These are phyloP conservation scores for Beauveria asiatica DNA, from an alignment of 2,329 filamentous ascomycete genomes.

Conservation along the genomic window DNA sequence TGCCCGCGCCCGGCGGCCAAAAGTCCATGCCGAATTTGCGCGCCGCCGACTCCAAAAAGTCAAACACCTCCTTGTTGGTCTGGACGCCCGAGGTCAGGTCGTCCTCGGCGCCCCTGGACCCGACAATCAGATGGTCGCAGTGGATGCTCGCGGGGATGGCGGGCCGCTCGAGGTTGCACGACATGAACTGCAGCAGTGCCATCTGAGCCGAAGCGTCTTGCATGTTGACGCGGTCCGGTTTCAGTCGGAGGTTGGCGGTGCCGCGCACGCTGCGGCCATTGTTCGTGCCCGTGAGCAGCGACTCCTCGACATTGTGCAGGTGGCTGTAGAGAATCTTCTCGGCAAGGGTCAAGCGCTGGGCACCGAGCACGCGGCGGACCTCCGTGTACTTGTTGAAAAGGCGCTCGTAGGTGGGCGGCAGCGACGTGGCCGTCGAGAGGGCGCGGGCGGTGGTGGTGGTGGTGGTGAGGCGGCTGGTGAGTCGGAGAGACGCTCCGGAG, in stretches of 20 bases:
- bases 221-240: constrained; percentile 96
- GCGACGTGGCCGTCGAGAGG: constrained; percentile 33
- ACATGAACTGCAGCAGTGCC: constrained; percentile 98
- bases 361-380: constrained; percentile 64
- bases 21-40: constrained; percentile 93
- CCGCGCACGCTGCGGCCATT: constrained; percentile 80
- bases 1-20: constrained; percentile 88
- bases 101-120: constrained; percentile 77
- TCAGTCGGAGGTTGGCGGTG: constrained; percentile 88
- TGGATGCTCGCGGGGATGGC: constrained; percentile 96
- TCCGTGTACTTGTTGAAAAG: constrained; percentile 69
- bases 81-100: constrained; percentile 80
- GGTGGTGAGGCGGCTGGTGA: constrained; percentile 3
- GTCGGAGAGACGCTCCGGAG: constrained; percentile 19
- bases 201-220: constrained; percentile 98
- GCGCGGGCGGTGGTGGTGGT: constrained; percentile 14
- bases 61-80: constrained; percentile 94
- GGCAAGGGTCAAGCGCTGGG: constrained; percentile 67
- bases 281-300: constrained; percentile 71
- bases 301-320: constrained; percentile 81
- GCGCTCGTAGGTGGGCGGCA: constrained; percentile 69
- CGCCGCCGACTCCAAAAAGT: constrained; percentile 87
- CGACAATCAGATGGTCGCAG: constrained; percentile 98
- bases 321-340: constrained; percentile 99
- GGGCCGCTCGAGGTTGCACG: constrained; percentile 78